Conservation (phyloP, 2,329 filamentous ascomycete species). For the Trichoderma sp. region DNA sequence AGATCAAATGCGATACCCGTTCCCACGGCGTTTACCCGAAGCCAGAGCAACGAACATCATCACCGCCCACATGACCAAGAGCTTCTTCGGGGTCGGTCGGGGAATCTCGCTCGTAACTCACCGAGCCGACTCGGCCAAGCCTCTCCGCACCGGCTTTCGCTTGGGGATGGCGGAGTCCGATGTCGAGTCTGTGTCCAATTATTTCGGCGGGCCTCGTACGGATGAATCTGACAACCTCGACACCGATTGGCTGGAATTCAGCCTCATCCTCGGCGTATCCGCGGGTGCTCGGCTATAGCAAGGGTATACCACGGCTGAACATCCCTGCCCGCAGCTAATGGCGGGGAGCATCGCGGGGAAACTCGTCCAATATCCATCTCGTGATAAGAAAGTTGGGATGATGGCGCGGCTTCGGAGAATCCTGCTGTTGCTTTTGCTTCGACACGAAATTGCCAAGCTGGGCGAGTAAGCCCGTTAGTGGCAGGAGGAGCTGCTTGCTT, state of each 20-base stretch:
- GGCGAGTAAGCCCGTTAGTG: constrained; percentile 10
- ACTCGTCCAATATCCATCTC: constrained; percentile 4
- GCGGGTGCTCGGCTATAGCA: background rate
- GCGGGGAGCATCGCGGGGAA: constrained; percentile 17
- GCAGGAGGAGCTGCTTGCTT: background rate
- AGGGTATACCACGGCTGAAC: background rate
- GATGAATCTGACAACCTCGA: background rate
- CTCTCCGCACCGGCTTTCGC: background rate
- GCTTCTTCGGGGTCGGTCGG: background rate
- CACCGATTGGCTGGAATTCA: background rate
- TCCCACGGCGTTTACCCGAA: constrained; percentile 4
- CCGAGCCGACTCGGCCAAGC: background rate
- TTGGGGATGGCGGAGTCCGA: background rate
- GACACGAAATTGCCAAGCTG: background rate
- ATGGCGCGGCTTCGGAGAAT: constrained; percentile 16
- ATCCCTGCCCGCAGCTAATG: background rate
- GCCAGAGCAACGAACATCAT: background rate
- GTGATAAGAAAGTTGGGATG: background rate
- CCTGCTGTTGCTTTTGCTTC: background rate
- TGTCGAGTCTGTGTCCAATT: background rate
- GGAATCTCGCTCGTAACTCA: constrained; percentile 4
- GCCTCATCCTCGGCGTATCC: background rate
- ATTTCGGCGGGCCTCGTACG: background rate
- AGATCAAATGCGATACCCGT: background rate
- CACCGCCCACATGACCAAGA: background rate